phyloP scores from a whole-genome alignment of 73 alveolate genomes.

The Symbiodinium natans region DNA sequence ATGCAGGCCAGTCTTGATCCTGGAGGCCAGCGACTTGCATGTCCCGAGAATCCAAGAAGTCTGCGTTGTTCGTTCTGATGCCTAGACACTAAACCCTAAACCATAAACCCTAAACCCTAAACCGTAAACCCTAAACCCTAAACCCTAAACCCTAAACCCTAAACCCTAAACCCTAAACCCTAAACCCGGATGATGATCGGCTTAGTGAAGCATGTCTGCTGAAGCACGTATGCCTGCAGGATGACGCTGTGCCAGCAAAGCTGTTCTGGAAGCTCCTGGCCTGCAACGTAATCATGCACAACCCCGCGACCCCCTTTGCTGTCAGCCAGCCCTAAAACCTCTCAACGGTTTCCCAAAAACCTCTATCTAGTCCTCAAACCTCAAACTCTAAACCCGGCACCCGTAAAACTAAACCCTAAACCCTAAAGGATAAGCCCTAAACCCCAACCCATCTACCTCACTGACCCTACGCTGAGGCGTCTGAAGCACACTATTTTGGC shows the following conservation, averaged over 20 bases:
- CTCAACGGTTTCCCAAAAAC: neutral
- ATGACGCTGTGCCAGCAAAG: slow-evolving; percentile 18
- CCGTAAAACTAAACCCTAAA: neutral
- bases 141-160: neutral
- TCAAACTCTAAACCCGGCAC: neutral
- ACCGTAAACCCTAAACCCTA: neutral
- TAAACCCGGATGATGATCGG: neutral
- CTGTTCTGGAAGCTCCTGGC: neutral
- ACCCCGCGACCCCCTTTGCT: neutral
- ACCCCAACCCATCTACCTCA: too few species aligned
- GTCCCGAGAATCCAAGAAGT: too few species aligned
- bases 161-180: neutral
- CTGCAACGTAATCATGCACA: neutral
- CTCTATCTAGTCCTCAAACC: neutral
- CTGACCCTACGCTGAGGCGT: neutral
- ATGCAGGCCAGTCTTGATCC: neutral
- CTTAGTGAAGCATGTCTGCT: too few species aligned
- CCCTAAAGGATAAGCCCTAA: neutral
- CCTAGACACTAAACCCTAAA: neutral
- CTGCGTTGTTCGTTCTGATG: too few species aligned
- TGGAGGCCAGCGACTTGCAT: neutral
- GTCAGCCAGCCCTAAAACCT: neutral
- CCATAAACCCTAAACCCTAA: neutral
- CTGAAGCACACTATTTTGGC: neutral
- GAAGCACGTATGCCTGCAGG: too few species aligned